Conservation (phyloP, 2,329 filamentous ascomycete genomes). For the Fusarium chlamydosporum region DNA sequence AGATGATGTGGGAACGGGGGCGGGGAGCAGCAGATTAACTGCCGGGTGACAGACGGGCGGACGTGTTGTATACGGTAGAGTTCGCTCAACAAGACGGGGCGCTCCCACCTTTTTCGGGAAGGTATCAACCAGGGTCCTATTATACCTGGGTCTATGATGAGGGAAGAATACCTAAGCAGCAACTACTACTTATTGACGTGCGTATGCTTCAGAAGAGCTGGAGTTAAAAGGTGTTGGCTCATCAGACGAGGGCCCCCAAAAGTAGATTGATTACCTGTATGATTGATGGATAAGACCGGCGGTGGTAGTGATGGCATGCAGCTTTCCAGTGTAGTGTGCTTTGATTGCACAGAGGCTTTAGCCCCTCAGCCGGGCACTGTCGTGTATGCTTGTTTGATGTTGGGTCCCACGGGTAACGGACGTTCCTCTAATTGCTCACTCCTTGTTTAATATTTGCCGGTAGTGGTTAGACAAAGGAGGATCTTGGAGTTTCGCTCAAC, state of each 20-base stretch:
- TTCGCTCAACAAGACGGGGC: not conserved
- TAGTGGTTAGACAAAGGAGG: not conserved
- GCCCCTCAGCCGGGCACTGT: not conserved
- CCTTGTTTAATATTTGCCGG: constrained; percentile 4
- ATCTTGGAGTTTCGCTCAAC: constrained; percentile 7
- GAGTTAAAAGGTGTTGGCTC: constrained; percentile 42
- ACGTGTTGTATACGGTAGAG: constrained; percentile 4
- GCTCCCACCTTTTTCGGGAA: not conserved
- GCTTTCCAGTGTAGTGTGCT: not conserved
- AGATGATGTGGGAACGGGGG: constrained; percentile 31
- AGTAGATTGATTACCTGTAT: not conserved
- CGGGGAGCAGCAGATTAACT: constrained; percentile 31
- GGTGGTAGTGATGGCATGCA: not conserved
- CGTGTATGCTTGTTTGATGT: not conserved
- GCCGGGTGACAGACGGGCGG: not conserved
- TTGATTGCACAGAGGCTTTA: constrained; percentile 3
- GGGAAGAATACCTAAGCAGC: constrained; percentile 13
- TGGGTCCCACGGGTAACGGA: not conserved
- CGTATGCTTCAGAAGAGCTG: constrained; percentile 24
- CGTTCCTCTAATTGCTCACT: constrained; percentile 12
- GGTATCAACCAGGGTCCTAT: constrained; percentile 1
- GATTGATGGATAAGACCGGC: not conserved
- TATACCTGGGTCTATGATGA: not conserved
- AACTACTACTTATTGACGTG: constrained; percentile 8
- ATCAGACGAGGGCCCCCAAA: constrained; percentile 23